These are phyloP conservation scores for Pythium aphanidermatum DNA, from an alignment of 352 stramenopile genomes.

Conservation along the genomic window DNA sequence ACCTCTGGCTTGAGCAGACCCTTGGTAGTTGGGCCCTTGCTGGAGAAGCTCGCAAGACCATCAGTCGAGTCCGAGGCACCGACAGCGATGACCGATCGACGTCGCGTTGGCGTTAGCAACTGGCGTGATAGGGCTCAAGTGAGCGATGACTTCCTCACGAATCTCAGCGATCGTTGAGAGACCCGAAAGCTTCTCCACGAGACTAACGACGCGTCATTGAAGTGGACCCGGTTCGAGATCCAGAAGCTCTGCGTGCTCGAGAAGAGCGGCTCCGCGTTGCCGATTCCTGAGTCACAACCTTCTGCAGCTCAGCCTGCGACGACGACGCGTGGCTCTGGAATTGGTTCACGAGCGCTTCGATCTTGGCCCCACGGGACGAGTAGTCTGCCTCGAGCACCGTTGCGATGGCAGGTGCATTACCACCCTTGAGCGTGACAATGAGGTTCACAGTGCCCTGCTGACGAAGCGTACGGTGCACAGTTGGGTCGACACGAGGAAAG, in stretches of 20 bases:
- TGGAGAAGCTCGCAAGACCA: slow-evolving; percentile 10
- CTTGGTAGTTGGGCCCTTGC: slow-evolving; percentile 10
- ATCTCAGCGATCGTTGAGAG: too few relatives aligned
- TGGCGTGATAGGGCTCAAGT: too few relatives aligned
- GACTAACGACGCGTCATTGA: slow-evolving; percentile 21
- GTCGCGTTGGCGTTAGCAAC: slow-evolving; percentile 17
- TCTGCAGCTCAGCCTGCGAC: slow-evolving; percentile 1
- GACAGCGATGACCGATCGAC: slow-evolving; percentile 20
- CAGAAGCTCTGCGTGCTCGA: slow-evolving; percentile 1
- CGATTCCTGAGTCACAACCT: slow-evolving; percentile 10
- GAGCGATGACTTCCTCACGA: too few relatives aligned
- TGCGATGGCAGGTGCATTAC: slow-evolving; percentile 7
- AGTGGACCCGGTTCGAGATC: slow-evolving; percentile 7
- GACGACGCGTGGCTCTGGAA: slow-evolving; percentile 2
- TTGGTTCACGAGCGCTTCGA: slow-evolving; percentile 1
- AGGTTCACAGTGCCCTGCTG: slow-evolving; percentile 27
- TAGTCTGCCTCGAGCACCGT: slow-evolving; percentile 14
- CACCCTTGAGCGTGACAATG: slow-evolving; percentile 25
- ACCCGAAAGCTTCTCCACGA: slow-evolving; percentile 24
- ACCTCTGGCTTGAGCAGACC: slow-evolving; percentile 18
- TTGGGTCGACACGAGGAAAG: slow-evolving; percentile 9
- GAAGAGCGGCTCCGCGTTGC: slow-evolving; percentile 17
- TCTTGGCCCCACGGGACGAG: slow-evolving; percentile 12
- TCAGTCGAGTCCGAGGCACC: slow-evolving; percentile 17
- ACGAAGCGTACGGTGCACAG: slow-evolving; percentile 25